A percentile compares a stretch with the other conserved stretches of the same genome.
Evolutionary conservation across 345 rosid species (phyloP).

Genomic region (Draba incana): DNA sequence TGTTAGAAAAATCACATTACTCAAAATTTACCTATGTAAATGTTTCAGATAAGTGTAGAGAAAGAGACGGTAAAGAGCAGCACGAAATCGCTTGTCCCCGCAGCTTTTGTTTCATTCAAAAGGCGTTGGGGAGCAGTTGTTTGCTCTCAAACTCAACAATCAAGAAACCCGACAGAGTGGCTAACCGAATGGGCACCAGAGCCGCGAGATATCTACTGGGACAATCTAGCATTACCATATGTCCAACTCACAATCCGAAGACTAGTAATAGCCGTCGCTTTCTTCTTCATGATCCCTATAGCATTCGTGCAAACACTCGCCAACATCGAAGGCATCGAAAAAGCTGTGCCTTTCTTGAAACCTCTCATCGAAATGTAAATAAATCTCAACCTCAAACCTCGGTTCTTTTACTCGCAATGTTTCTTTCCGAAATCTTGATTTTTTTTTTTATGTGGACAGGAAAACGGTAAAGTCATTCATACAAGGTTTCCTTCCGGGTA

Average conservation of each 20-base stretch:
- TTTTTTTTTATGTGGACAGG: constrained; percentile 49
- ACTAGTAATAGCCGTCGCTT: constrained; percentile 63
- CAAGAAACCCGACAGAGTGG: constrained; percentile 87
- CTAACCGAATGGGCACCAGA: constrained; percentile 97
- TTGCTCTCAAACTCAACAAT: constrained; percentile 92
- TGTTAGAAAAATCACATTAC: background rate
- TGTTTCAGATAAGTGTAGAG: constrained; percentile 67
- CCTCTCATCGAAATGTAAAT: constrained; percentile 70
- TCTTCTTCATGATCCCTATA: constrained; percentile 96
- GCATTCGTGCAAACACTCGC: constrained; percentile 92
- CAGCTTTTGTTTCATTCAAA: constrained; percentile 88
- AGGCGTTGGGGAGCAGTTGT: constrained; percentile 93
- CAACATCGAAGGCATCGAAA: constrained; percentile 89
- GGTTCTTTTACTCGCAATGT: background rate
- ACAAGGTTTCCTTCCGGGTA: constrained; percentile 97
- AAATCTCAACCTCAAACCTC: constrained; percentile 9
- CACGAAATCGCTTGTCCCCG: constrained; percentile 62
- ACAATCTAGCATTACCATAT: constrained; percentile 84
- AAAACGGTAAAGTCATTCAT: constrained; percentile 72
- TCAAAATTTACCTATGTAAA: constrained; percentile 2
- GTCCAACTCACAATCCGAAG: constrained; percentile 80
- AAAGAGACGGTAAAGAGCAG: constrained; percentile 57
- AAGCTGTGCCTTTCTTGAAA: constrained; percentile 77
- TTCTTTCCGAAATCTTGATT: constrained; percentile 2
- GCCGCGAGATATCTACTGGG: constrained; percentile 87